Evolutionary conservation across 495 filamentous ascomycete species (phyloP), one percentile per base, ranked within the genome.

Genomic region (Aspergillus mulundensis): DNA sequence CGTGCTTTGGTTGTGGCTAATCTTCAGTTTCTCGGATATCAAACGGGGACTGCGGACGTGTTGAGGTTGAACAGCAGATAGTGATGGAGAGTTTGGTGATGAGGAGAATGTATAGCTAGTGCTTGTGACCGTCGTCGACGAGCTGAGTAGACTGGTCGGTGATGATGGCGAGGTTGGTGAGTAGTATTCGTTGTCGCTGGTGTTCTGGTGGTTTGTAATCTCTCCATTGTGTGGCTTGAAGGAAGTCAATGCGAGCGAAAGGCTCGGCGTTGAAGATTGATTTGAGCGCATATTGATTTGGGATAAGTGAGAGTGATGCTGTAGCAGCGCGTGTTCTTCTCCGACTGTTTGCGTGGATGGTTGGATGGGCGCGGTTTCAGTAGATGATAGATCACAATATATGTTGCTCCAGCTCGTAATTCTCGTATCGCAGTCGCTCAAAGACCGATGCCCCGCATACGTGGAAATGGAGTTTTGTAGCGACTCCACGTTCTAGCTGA

Each of bases 61-160:
- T 14, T 50, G 47, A 18, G 38, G 38, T 25, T 24, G 34, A 67
- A 19, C 75, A 50, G 14, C 73, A 48, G 56, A 72, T 65, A 20
- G 67, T 57, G 11, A 70, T 40, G 65, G 63, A 4, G 70, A 67
- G 42, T 61, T 61, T 59, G 69, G 61, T 25, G 65, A 68, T 7
- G 66, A 63, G 42, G 47, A 30, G 5, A 50, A 19, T 7, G 47
- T 39, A 14, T 25, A 16, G 24, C 63, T 61, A 49, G 62, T 56
- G 55, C 53, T 61, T 36, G 59, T 58, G 49, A 47, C 24, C 19
- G 45, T 32, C 1, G 54, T 62, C 39, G 63, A 59, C 32, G 66
- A 68, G 52, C 62, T 71, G 34, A 66, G 61, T 7, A 59, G 66
- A 50, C 59, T 61, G 18, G 41, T 49, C 24, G 59, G 48, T 1